Evolutionary conservation across 768 basidiomycete species (phyloP).

Genomic region (Russula griseocarnosa): DNA sequence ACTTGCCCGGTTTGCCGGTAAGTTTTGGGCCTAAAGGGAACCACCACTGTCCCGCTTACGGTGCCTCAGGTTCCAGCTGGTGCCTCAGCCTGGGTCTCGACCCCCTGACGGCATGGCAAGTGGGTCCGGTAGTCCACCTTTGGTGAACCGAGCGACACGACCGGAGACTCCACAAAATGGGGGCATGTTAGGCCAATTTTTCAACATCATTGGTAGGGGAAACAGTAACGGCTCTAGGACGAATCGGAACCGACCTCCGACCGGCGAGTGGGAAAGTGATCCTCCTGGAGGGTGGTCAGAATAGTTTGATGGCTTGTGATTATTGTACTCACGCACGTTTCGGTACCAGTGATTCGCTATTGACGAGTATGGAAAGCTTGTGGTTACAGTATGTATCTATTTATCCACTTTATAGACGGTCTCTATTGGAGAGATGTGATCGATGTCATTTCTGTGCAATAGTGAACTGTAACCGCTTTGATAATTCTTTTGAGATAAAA

Average conservation of each 20-base stretch:
- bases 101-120: constrained; percentile 17
- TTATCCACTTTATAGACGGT: constrained; percentile 14
- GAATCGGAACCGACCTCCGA: constrained; percentile 11
- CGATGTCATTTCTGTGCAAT: not conserved
- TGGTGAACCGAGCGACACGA: constrained; percentile 18
- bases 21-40: constrained; percentile 28
- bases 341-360: not conserved
- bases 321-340: not conserved
- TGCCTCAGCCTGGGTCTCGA: constrained; percentile 52
- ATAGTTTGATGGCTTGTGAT: not conserved
- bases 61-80: constrained; percentile 52
- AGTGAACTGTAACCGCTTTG: too few species aligned
- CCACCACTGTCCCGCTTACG: constrained; percentile 11
- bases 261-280: constrained; percentile 9
- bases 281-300: constrained; percentile 17
- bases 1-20: constrained; percentile 97
- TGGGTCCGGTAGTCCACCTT: constrained; percentile 20
- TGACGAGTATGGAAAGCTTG: not conserved
- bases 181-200: constrained; percentile 19
- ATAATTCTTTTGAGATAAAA: too few species aligned
- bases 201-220: constrained; percentile 17
- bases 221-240: constrained; percentile 15
- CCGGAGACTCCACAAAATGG: constrained; percentile 13
- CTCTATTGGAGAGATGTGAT: not conserved
- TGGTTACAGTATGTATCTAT: constrained; percentile 2